Conservation (phyloP, 2,329 filamentous ascomycete species). For the Periconia sp. region DNA sequence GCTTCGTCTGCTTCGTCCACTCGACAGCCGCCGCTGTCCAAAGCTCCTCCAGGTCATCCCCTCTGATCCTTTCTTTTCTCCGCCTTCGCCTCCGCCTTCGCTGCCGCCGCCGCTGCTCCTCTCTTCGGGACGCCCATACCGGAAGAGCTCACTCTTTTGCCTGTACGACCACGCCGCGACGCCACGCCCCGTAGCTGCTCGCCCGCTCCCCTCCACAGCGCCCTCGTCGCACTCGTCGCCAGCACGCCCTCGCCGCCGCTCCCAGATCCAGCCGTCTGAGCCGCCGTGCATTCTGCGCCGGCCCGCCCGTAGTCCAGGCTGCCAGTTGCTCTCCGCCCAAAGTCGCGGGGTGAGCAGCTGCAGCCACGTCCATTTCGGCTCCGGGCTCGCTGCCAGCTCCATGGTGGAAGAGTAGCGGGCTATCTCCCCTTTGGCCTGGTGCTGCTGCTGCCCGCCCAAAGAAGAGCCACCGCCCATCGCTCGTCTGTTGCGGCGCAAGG, state of each 20-base stretch:
- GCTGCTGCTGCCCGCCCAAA: slow-evolving; percentile 33
- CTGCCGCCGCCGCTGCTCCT: no score
- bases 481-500: slow-evolving; percentile 12
- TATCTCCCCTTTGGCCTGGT: slow-evolving; percentile 34
- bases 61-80: slow-evolving; percentile 23
- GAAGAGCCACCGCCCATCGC: slow-evolving; percentile 21
- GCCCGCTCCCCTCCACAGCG: slow-evolving; percentile 27
- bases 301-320: no score
- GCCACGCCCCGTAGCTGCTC: slow-evolving; percentile 22
- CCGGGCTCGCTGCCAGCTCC: slow-evolving; percentile 22
- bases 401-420: slow-evolving; percentile 29
- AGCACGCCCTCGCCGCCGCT: slow-evolving; percentile 18
- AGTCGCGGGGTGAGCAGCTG: no score
- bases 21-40: not conserved
- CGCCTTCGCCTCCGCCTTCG: no score
- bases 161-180: slow-evolving; percentile 30
- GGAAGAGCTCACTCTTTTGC: slow-evolving; percentile 22
- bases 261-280: slow-evolving; percentile 31
- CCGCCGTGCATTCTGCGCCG: slow-evolving; percentile 24
- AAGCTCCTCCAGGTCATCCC: not conserved
- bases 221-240: slow-evolving; percentile 10
- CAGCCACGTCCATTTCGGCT: slow-evolving; percentile 42
- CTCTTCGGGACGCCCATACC: no score
- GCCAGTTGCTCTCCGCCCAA: slow-evolving; percentile 20
- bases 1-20: slow-evolving; percentile 4